These are phyloP conservation scores for Phytopythium helicoides DNA, from an alignment of 352 stramenopile species.

Conservation along the genomic window DNA sequence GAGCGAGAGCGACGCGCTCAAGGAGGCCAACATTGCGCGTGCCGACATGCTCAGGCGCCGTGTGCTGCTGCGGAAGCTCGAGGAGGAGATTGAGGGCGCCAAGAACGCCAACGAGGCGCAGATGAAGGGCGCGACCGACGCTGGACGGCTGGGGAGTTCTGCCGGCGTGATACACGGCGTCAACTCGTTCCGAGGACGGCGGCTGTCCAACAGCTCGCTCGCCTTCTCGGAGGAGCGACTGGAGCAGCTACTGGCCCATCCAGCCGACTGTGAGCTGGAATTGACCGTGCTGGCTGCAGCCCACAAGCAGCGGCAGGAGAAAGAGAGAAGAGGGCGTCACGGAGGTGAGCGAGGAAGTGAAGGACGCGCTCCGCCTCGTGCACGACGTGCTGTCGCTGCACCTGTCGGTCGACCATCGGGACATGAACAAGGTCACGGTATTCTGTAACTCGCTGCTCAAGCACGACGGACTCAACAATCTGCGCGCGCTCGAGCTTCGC, in stretches of 20 bases:
- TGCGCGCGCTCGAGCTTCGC: constrained; percentile 55
- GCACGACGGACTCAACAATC: constrained; percentile 64
- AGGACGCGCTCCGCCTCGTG: constrained; percentile 49
- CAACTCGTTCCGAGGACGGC: constrained; percentile 4
- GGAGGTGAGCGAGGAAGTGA: constrained; percentile 33
- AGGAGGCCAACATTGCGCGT: constrained; percentile 46
- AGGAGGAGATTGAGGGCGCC: constrained; percentile 70
- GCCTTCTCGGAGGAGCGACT: constrained; percentile 45
- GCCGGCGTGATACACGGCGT: not conserved
- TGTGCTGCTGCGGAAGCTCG: constrained; percentile 62
- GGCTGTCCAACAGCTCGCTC: constrained; percentile 25
- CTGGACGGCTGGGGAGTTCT: constrained; percentile 1
- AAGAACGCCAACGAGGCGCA: constrained; percentile 57
- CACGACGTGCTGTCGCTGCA: constrained; percentile 73
- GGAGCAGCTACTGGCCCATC: constrained; percentile 52
- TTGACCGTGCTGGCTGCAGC: constrained; percentile 37
- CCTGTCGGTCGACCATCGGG: constrained; percentile 65
- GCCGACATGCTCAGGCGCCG: constrained; percentile 64
- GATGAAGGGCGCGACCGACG: constrained; percentile 2
- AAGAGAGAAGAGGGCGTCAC: constrained; percentile 10
- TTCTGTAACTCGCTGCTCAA: constrained; percentile 82
- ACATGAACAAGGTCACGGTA: constrained; percentile 80
- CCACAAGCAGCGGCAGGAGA: constrained; percentile 10
- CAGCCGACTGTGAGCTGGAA: constrained; percentile 56
- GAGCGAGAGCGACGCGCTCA: constrained; percentile 66